Base-by-base conservation (phyloP, 371 early-diverging fungal genomes). In the Nosema muscidifuracis region DNA sequence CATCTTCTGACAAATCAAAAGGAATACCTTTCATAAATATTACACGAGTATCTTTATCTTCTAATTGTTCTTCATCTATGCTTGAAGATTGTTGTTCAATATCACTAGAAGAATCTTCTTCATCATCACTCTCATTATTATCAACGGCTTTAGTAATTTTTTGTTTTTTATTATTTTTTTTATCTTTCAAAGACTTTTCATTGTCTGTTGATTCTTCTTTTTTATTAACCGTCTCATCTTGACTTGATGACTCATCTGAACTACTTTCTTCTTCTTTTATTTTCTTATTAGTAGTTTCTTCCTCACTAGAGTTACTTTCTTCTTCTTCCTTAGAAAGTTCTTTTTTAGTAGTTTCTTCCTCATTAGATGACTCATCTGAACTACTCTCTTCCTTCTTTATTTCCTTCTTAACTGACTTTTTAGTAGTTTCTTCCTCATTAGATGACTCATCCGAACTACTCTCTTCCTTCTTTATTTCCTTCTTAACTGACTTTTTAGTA, bases 21-120 rank as follows among this genome's bases (percentile, higher is more conserved):
- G 64, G 71, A 47, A 83, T 58, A 13, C 78, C 81, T 47, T 81
- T 83, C 16, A 83, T 80, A 57, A 83, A 83, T 24, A 82, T 31
- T 15, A 82, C 78, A 68, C 74, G 74, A 22, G 57, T 50, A 16
- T 79, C 74, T 44, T 66, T 68, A 38, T 20, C 31, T 40, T 79
- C 79, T 61, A 67, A 74, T 38, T 47, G 36, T 42, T 42, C 63
- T 28, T 44, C 57, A 22, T 73, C 65, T n/a, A 42, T 44, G 33
- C 73, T 58, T 16, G 60, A 56, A n/a, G 68, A 60, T 26, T 6
- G 18, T 65, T 62, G 51, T 43, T 64, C 53, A 28, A 50, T 24
- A 20, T 22, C 24, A 55, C 55, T 55, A 1, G 33, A 33, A 15
- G 26, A 33, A 26, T 66, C 66, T 66, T 51, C 51, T 18, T 30